A percentile compares a stretch with the other conserved stretches of the same genome.
Conservation (phyloP, 1,284 basidiomycete genomes). For the Apiotrichum veenhuisii region DNA sequence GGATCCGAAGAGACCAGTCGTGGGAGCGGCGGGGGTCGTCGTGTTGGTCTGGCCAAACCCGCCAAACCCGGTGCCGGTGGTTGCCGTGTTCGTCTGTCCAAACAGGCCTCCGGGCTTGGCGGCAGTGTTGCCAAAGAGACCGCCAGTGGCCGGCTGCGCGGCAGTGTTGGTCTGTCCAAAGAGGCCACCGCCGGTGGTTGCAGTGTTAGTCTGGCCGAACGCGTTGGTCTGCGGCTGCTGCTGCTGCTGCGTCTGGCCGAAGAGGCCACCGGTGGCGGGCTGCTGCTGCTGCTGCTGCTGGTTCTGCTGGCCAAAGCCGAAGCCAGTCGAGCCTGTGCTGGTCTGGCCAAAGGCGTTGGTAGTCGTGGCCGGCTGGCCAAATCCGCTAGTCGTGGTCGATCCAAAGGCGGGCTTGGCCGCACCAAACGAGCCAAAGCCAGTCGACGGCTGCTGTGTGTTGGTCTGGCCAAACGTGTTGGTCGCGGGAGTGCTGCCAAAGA, state of each 20-base stretch:
- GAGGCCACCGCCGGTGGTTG: conserved; percentile 7
- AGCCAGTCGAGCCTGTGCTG: conserved; percentile 22
- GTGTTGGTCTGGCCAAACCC: conserved; percentile 21
- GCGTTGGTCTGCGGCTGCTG: no score
- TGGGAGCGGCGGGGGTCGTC: conserved; percentile 26
- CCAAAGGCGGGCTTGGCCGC: conserved; percentile 22
- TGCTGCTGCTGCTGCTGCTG: conserved; percentile 35
- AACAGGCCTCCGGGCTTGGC: conserved; percentile 41
- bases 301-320: conserved; percentile 26
- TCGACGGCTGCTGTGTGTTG: conserved; percentile 38
- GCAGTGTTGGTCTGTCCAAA: conserved; percentile 52
- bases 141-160: conserved; percentile 30
- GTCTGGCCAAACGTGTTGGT: conserved; percentile 9
- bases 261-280: conserved; percentile 26
- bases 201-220: conserved; percentile 34
- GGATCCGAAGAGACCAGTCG: conserved; percentile 46
- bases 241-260: conserved; percentile 16
- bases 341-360: conserved; percentile 46
- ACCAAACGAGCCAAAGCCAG: conserved; percentile 43
- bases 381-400: neutral
- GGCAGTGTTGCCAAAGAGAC: conserved; percentile 41
- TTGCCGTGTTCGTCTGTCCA: conserved; percentile 18
- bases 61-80: conserved; percentile 25
- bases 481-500: conserved; percentile 19
- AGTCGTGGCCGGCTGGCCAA: conserved; percentile 1